Percentiles rank a stretch among this genome's conserved stretches.
Conservation (phyloP, 1,284 basidiomycete species). For the Coniophora puteana region DNA sequence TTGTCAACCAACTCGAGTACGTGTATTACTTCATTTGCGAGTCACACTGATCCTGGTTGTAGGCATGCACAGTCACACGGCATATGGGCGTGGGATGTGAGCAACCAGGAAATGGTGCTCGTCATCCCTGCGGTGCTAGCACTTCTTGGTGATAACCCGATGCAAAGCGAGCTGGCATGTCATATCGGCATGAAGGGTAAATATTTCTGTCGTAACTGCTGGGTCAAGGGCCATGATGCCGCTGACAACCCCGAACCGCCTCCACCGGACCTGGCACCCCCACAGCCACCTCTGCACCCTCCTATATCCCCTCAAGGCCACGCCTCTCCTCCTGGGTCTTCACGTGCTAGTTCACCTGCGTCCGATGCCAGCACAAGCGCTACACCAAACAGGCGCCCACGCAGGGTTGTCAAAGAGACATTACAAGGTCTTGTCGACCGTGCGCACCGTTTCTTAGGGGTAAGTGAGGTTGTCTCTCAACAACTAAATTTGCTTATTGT, state of each 20-base stretch:
- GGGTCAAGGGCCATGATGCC: constrained; percentile 11
- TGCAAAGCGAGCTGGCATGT: constrained; percentile 29
- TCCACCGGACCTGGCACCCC: no score
- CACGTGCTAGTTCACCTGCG: no score
- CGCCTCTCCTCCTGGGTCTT: no score
- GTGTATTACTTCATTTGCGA: constrained; percentile 5
- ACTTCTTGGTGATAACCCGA: constrained; percentile 29
- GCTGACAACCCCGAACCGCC: no score
- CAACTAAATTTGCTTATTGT: neutral
- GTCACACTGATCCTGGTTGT: no score
- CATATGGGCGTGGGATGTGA: constrained; percentile 23
- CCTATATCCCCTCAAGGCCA: no score
- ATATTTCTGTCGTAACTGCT: constrained; percentile 24
- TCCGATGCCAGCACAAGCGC: no score
- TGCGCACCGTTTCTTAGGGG: neutral
- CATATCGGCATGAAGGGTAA: constrained; percentile 26
- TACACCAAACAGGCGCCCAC: constrained; percentile 3
- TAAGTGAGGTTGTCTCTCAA: neutral
- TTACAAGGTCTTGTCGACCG: constrained; percentile 4
- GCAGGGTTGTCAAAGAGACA: constrained; percentile 1
- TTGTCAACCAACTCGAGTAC: constrained; percentile 16
- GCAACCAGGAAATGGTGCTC: constrained; percentile 15
- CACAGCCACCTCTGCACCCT: no score
- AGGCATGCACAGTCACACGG: constrained; percentile 16
- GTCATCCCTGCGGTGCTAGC: constrained; percentile 21